phyloP scores from a whole-genome alignment of 2,329 filamentous ascomycete genomes.

The Fusarium coffeatum region DNA sequence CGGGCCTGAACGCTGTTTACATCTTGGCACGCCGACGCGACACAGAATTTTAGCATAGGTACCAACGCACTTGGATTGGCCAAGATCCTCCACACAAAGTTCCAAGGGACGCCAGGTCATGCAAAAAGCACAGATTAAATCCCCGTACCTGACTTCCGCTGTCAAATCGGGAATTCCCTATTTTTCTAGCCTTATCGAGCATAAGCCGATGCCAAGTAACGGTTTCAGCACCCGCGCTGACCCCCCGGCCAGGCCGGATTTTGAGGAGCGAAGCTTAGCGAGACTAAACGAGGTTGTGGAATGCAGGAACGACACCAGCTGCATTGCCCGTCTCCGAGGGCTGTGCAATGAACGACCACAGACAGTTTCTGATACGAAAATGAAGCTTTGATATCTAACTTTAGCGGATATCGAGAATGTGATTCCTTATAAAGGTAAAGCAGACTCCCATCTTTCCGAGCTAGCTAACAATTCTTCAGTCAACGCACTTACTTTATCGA shows the following conservation, averaged over 20 bases:
- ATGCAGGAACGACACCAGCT: background rate
- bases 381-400: background rate
- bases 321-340: background rate
- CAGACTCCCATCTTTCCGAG: background rate
- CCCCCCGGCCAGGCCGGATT: fast-evolving
- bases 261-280: constrained; percentile 1
- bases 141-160: background rate
- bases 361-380: fast-evolving
- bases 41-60: background rate
- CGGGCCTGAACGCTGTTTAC: fast-evolving
- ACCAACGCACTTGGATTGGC: background rate
- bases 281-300: constrained; percentile 4
- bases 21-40: background rate
- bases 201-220: background rate
- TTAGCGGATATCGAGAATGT: fast-evolving
- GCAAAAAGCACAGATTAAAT: background rate
- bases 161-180: background rate
- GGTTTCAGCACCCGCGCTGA: background rate
- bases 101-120: background rate
- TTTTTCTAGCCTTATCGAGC: background rate
- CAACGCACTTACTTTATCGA: no score
- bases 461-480: no score
- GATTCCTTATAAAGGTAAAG: background rate
- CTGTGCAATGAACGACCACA: background rate
- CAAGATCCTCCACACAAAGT: background rate